Evolutionary conservation across 257 asterid species (phyloP).

Genomic region (Petunia axillaris): DNA sequence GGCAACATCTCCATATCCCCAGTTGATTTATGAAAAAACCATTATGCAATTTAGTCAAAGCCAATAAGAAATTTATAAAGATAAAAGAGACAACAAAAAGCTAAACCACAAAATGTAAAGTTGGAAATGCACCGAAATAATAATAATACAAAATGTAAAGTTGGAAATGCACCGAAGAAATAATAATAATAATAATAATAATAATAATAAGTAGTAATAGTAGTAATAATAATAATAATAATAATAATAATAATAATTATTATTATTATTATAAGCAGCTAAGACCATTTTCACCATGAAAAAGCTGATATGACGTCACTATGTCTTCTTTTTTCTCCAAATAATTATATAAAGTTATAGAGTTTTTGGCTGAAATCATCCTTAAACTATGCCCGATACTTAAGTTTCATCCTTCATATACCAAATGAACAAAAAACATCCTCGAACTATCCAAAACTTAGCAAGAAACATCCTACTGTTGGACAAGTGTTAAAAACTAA

Average conservation of each 20-base stretch:
- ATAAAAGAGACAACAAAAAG: slow-evolving; percentile 13
- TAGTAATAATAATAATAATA: no score
- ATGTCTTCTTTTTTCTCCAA: neutral
- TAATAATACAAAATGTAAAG: neutral
- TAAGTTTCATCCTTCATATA: no score
- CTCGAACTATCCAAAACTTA: no score
- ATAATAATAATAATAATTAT: no score
- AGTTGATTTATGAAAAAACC: neutral
- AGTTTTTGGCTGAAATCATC: neutral
- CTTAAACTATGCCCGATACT: no score
- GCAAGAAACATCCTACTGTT: no score
- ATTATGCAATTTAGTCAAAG: neutral
- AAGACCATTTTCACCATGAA: neutral
- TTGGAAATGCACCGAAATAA: neutral
- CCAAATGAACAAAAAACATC: no score
- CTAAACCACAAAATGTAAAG: slow-evolving; percentile 21
- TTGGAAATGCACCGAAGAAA: neutral
- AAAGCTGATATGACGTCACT: neutral
- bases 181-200: no score
- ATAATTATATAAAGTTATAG: neutral
- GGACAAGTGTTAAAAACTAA: no score
- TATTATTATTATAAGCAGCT: no score
- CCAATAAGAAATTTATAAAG: neutral
- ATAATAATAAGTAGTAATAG: no score
- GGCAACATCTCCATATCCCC: slow-evolving; percentile 11